These are phyloP conservation scores for Caryopteris hybrid DNA, from an alignment of 305 asterid genomes.

Conservation along the genomic window DNA sequence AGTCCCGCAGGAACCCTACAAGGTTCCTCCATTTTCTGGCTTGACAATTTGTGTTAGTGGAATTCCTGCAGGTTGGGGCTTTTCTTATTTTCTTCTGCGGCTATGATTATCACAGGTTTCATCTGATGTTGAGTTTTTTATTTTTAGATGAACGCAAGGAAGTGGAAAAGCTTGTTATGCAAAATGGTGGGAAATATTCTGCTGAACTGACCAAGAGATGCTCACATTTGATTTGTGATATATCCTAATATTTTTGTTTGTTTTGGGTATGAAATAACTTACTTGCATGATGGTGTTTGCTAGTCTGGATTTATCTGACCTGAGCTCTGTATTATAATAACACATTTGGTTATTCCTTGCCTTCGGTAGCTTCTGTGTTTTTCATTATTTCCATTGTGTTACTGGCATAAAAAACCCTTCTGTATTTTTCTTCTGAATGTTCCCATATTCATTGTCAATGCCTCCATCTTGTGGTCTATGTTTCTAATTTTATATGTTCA, in stretches of 20 bases:
- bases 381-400: background rate
- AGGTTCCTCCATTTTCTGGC: slow-evolving; percentile 89
- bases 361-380: slow-evolving; percentile 10
- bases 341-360: background rate
- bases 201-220: slow-evolving; percentile 84
- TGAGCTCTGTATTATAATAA: slow-evolving; percentile 7
- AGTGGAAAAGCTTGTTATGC: slow-evolving; percentile 65
- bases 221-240: slow-evolving; percentile 88
- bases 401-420: background rate
- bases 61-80: slow-evolving; percentile 64
- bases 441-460: background rate
- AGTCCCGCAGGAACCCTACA: slow-evolving; percentile 85
- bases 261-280: slow-evolving; percentile 12
- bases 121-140: slow-evolving; percentile 2
- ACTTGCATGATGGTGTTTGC: slow-evolving; percentile 4
- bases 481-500: background rate
- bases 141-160: slow-evolving; percentile 75
- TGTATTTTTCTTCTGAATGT: background rate
- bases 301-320: slow-evolving; percentile 6
- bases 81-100: background rate
- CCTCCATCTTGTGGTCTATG: slow-evolving; percentile 12
- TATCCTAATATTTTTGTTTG: slow-evolving; percentile 51
- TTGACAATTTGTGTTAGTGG: slow-evolving; percentile 78
- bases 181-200: slow-evolving; percentile 91
- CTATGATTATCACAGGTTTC: background rate